Conservation (phyloP, 192 early-diverging fungal genomes). For the Coemansia sp. region DNA sequence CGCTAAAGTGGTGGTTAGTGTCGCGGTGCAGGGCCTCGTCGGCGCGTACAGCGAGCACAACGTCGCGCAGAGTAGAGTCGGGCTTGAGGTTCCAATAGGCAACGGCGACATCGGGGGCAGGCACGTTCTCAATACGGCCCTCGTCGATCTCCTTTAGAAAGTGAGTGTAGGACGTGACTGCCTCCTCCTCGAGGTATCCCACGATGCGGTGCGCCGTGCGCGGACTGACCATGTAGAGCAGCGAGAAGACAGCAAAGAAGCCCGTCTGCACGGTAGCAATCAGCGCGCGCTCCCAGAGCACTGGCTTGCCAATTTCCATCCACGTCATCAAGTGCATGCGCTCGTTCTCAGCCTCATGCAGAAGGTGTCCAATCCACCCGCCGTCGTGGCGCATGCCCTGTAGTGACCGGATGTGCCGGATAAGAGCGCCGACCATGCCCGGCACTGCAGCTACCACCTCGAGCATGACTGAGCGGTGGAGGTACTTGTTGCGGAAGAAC, state of each 20-base stretch:
- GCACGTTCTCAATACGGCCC: constrained; percentile 64
- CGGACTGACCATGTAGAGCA: constrained; percentile 79
- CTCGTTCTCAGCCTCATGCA: constrained; percentile 94
- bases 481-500: constrained; percentile 73
- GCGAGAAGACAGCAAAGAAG: constrained; percentile 88
- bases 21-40: constrained; percentile 90
- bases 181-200: constrained; percentile 94
- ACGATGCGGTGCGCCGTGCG: constrained; percentile 80
- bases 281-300: constrained; percentile 58
- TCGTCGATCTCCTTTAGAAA: constrained; percentile 81
- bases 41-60: constrained; percentile 81
- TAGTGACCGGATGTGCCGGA: constrained; percentile 75
- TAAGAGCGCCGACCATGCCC: constrained; percentile 84
- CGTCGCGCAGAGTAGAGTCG: constrained; percentile 71
- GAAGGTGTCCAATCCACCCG: constrained; percentile 85
- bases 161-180: constrained; percentile 86
- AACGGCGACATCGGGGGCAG: constrained; percentile 82
- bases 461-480: constrained; percentile 75
- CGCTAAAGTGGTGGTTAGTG: constrained; percentile 85
- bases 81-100: constrained; percentile 78
- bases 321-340: constrained; percentile 72
- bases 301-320: constrained; percentile 70
- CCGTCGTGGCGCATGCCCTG: constrained; percentile 76
- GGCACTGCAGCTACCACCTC: constrained; percentile 77
- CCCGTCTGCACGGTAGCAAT: constrained; percentile 79